Base-by-base conservation (phyloP, 1,139 yeast genomes). In the Geotrichum citri-aurantii region DNA sequence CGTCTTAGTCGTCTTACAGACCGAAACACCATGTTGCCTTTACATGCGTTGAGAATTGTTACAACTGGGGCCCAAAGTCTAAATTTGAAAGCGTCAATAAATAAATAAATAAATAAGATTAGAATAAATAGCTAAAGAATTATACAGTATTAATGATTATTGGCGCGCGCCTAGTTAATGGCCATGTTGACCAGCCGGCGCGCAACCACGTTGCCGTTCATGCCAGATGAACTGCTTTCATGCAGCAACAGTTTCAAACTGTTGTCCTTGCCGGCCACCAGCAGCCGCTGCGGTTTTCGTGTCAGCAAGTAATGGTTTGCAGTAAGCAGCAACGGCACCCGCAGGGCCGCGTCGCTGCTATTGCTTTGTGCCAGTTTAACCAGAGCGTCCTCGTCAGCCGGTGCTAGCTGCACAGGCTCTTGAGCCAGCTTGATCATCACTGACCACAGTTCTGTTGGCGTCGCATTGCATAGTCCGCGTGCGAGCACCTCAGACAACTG, bases 171-270 rank as follows among this genome's bases (percentile, higher is more conserved):
- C 53, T 52, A 52, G 55, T 57, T 58, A 53, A 63, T 48, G 21
- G 61, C 57, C 63, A 64, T 59, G 55, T 59, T 59, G 49, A 64
- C 59, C 29, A 64, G 50, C 21, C 64, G 59, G 24, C 61, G 61
- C 12, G 61, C 56, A 48, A 63, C 52, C 5, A 50, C 54, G 47
- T 57, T 59, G 40, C 40, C 40, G 29, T 57, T 46, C 26, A 47
- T 46, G 23, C 57, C 59, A 24, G 58, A 48, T 17, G 61, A 59
- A 8, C 61, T 55, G 46, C 56, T 44, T 33, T 63, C 64, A 14
- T 63, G 52, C 37, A 63, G 54, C 50, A 59, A 57, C 19, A 62
- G 47, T 33, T 65, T 31, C 46, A 53, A 21, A 33, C 33, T 53
- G 37, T 50, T 53, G 47, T 53, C 56, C 21, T 50, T 50, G 33